Evolutionary conservation across 225 moss, liverwort and hornwort genomes (phyloP).

Genomic region (Sphagnum contortum): DNA sequence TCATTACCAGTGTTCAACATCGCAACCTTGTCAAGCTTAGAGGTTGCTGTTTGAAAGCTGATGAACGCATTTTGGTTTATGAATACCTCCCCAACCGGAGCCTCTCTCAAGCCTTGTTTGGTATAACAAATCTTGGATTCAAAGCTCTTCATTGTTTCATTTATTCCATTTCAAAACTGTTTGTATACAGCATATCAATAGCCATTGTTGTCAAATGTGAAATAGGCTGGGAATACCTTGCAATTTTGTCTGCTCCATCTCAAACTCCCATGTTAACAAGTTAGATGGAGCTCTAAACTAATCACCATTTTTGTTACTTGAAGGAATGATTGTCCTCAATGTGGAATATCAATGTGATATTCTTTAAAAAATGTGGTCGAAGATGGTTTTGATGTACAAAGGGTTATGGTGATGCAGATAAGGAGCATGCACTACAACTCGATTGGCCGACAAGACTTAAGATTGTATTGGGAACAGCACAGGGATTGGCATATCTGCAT

Average conservation of each 20-base stretch:
- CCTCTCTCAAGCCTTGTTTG: conserved; percentile 38
- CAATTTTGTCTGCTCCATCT: not conserved
- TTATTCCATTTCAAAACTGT: not conserved
- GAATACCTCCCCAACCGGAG: conserved; percentile 40
- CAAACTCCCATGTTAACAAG: not conserved
- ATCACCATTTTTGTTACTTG: not conserved
- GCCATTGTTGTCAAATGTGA: not conserved
- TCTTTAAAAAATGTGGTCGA: too few relatives aligned
- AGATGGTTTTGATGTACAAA: too few relatives aligned
- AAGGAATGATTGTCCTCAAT: not conserved
- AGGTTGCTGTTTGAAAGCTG: conserved; percentile 38
- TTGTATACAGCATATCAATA: not conserved
- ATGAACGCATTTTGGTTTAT: conserved; percentile 40
- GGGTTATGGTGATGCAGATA: too few relatives aligned
- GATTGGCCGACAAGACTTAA: conserved; percentile 42
- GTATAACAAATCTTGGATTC: conserved; percentile 9
- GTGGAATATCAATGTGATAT: too few relatives aligned
- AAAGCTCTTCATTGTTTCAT: conserved; percentile 10
- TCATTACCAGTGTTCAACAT: conserved; percentile 35
- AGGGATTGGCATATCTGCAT: conserved; percentile 38
- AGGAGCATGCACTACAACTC: not conserved
- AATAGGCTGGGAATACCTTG: not conserved
- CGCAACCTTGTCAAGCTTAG: conserved; percentile 40
- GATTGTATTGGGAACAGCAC: conserved; percentile 38
- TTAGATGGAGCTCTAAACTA: not conserved